phyloP scores from a whole-genome alignment of 352 stramenopile species.

The Phytopythium litorale region DNA sequence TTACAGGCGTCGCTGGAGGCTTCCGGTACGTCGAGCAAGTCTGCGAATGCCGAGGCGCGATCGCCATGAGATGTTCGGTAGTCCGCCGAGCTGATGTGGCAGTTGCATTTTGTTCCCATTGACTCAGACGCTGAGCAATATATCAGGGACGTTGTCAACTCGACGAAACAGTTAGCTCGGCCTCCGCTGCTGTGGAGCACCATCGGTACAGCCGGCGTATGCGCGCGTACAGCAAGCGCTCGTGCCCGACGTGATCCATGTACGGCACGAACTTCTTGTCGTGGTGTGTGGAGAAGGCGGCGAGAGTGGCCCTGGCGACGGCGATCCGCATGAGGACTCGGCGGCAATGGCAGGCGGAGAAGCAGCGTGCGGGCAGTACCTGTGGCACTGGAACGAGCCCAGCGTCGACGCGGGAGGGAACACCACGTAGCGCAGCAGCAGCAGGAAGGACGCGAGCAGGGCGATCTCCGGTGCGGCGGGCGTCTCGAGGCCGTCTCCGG shows the following conservation, averaged over 20 bases:
- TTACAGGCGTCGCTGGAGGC: no score
- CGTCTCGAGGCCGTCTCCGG: background rate
- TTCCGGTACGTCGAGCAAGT: no score
- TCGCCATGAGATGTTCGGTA: no score
- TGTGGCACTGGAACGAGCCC: conserved; percentile 23
- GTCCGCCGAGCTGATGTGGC: no score
- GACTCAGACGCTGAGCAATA: no score
- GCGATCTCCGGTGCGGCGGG: conserved; percentile 24
- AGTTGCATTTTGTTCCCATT: no score
- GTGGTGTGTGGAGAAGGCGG: conserved; percentile 41
- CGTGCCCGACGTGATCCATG: conserved; percentile 50
- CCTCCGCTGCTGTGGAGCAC: background rate
- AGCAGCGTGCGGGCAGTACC: conserved; percentile 10
- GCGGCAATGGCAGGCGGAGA: background rate
- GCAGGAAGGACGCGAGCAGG: conserved; percentile 24
- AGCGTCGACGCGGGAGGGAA: conserved; percentile 38
- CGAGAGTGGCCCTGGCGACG: conserved; percentile 23
- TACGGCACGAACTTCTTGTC: conserved; percentile 37
- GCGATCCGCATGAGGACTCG: background rate
- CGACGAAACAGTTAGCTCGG: background rate
- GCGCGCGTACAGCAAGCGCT: conserved; percentile 44
- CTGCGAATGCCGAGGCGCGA: no score
- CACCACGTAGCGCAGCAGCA: conserved; percentile 31
- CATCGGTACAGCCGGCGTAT: conserved; percentile 38
- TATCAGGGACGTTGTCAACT: no score